Base-by-base conservation (phyloP, 2,329 filamentous ascomycete genomes). In the Pseudogymnoascus sp. region DNA sequence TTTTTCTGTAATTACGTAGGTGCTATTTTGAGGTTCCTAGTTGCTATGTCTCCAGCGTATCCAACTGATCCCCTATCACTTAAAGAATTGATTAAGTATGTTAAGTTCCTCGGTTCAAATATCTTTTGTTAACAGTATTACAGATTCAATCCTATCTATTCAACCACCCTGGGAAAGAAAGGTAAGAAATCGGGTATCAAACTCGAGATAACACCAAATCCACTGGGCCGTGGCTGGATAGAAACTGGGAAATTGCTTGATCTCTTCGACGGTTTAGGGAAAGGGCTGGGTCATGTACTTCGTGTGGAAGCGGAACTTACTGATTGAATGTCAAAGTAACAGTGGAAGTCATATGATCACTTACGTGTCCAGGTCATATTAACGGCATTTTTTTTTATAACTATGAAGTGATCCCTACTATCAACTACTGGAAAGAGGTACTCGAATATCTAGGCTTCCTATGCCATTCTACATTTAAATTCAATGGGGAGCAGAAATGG, bases 1-100 rank as follows among this genome's bases (percentile, higher is more conserved):
- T 73, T 68, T 65, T 73, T 71, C 70, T 73, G 71, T 62, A 66
- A 69, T 14, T 73, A 69, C 59, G 65, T 73, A 33, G 72, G 72
- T 8, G 62, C 66, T n/a, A 25, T 72, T 23, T 37, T 42, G 42
- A 25, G 66, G 28, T 42, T 64, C 25, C 12, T 63, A 5, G 47
- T 62, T 42, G 35, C 40, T 50, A n/a, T 59, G 2, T 60, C 66
- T 8, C 69, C 69, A n/a, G 63, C 40, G 0, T 67, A 66, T 42
- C 68, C 67, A 16, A 53, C 23, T 23, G 44, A 60, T 25, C 35
- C n/a, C n/a, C 59, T 37, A 40, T 6, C 31, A 50, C 31, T 63
- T 3, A 16, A 44, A 1, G 18, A 59, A n/a, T 35, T 66, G 10
- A n/a, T 59, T 10, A 33, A 62, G 7, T 35, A 23, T 0, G 53